Percentiles rank a stretch among this genome's conserved stretches.
Evolutionary conservation across 805 yeast genomes (phyloP).

Genomic region (Candida morakotiae): DNA sequence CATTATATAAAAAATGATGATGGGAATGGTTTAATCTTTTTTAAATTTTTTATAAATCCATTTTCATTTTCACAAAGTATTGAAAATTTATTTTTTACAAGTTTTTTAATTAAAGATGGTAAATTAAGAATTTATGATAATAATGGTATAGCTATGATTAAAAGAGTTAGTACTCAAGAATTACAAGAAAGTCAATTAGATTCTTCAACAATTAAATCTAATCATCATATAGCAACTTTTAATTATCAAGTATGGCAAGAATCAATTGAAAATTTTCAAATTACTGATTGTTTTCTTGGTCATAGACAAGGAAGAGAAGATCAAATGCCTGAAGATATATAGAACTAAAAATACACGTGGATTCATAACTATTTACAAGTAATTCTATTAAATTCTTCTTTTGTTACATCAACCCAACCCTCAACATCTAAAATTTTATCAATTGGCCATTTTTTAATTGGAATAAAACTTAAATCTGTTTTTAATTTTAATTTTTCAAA

Average conservation of each 20-base stretch:
- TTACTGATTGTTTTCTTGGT: constrained; percentile 52
- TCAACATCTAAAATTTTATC: constrained; percentile 43
- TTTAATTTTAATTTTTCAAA: constrained; percentile 49
- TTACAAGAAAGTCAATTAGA: constrained; percentile 14
- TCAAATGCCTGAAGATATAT: constrained; percentile 15
- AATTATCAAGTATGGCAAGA: constrained; percentile 64
- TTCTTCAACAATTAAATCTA: constrained; percentile 23
- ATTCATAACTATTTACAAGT: constrained; percentile 4
- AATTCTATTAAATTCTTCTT: constrained; percentile 15
- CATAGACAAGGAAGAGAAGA: constrained; percentile 32
- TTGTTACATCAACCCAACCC: constrained; percentile 44
- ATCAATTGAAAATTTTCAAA: constrained; percentile 50
- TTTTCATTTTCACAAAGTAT: constrained; percentile 70
- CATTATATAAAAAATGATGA: constrained; percentile 23
- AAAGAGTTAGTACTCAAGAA: constrained; percentile 23
- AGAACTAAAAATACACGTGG: no score
- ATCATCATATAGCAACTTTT: constrained; percentile 72
- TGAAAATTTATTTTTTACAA: constrained; percentile 79
- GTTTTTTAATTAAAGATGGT: constrained; percentile 77
- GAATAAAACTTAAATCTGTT: constrained; percentile 54
- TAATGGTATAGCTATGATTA: constrained; percentile 43
- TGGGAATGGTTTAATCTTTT: constrained; percentile 47
- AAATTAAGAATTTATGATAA: constrained; percentile 48
- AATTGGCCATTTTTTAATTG: constrained; percentile 82
- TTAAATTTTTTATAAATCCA: constrained; percentile 70